Conservation (phyloP, 208 protist genomes). For the Crithidia bombi region DNA sequence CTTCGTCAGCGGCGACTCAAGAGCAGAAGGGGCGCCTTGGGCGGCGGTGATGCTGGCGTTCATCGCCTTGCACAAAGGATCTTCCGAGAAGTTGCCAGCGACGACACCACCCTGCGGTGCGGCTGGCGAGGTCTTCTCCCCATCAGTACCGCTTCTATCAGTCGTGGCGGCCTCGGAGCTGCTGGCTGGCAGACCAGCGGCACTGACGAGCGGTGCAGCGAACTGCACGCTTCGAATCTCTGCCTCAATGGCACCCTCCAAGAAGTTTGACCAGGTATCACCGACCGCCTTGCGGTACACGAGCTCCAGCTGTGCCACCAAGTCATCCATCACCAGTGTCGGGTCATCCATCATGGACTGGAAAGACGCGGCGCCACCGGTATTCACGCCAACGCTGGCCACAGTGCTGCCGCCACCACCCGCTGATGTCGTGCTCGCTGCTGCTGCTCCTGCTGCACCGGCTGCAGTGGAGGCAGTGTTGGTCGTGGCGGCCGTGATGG, state of each 20-base stretch:
- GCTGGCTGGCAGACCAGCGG: not conserved
- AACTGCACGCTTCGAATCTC: slow-evolving; percentile 17
- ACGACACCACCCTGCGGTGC: not conserved
- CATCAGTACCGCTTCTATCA: not conserved
- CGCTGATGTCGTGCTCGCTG: not conserved
- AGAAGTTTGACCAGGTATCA: slow-evolving; percentile 60
- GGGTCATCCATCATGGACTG: slow-evolving; percentile 30
- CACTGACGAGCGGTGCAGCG: not conserved
- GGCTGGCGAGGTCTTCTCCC: not conserved
- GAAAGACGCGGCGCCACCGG: slow-evolving; percentile 1
- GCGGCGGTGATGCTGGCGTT: not conserved
- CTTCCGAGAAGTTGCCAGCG: not conserved
- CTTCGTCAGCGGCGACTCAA: slow-evolving; percentile 9
- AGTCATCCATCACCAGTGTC: slow-evolving; percentile 62
- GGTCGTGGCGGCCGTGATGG: not conserved
- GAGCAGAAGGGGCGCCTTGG: not conserved
- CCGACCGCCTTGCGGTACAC: slow-evolving; percentile 58
- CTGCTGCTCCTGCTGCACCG: slow-evolving; percentile 1
- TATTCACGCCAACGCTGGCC: not conserved
- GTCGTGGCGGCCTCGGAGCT: not conserved
- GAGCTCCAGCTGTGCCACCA: slow-evolving; percentile 59
- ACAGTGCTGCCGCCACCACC: slow-evolving; percentile 3
- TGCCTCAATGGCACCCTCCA: slow-evolving; percentile 48
- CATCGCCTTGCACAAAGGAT: slow-evolving; percentile 1
- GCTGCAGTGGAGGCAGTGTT: not conserved